Evolutionary conservation across 2,329 filamentous ascomycete species (phyloP).

Genomic region (Aureobasidium sp.): DNA sequence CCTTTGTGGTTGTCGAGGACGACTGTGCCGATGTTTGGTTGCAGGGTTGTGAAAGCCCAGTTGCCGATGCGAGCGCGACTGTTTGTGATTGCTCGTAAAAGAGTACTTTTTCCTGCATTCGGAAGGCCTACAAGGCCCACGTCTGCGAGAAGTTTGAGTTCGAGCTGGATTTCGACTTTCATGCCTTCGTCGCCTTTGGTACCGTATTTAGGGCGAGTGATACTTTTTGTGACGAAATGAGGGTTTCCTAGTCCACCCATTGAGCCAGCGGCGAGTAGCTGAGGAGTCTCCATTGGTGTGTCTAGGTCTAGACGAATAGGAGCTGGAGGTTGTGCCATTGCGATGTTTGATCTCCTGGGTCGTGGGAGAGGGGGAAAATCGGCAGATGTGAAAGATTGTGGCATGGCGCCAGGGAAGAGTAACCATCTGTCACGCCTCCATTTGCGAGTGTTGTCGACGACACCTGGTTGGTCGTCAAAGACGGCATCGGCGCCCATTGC

Average conservation of each 20-base stretch:
- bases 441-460: slow-evolving; percentile 37
- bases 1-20: slow-evolving; percentile 90
- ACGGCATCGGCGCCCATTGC: slow-evolving; percentile 28
- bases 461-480: slow-evolving; percentile 42
- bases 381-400: slow-evolving; percentile 70
- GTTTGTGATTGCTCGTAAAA: slow-evolving; percentile 88
- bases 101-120: slow-evolving; percentile 96
- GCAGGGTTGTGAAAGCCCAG: slow-evolving; percentile 97
- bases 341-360: slow-evolving; percentile 62
- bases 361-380: slow-evolving; percentile 65
- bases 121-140: slow-evolving; percentile 95
- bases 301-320: slow-evolving; percentile 70
- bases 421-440: slow-evolving; percentile 79
- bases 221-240: slow-evolving; percentile 85
- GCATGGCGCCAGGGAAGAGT: slow-evolving; percentile 82
- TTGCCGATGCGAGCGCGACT: slow-evolving; percentile 90
- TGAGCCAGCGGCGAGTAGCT: slow-evolving; percentile 88
- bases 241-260: slow-evolving; percentile 94
- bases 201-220: slow-evolving; percentile 84
- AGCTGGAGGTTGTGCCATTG: slow-evolving; percentile 73
- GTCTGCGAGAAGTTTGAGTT: slow-evolving; percentile 95
- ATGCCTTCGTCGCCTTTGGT: slow-evolving; percentile 87
- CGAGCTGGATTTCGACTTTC: slow-evolving; percentile 82
- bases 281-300: slow-evolving; percentile 81
- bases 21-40: slow-evolving; percentile 96